Conservation (phyloP, 495 filamentous ascomycete species). For the Trichoderma gamsii region DNA sequence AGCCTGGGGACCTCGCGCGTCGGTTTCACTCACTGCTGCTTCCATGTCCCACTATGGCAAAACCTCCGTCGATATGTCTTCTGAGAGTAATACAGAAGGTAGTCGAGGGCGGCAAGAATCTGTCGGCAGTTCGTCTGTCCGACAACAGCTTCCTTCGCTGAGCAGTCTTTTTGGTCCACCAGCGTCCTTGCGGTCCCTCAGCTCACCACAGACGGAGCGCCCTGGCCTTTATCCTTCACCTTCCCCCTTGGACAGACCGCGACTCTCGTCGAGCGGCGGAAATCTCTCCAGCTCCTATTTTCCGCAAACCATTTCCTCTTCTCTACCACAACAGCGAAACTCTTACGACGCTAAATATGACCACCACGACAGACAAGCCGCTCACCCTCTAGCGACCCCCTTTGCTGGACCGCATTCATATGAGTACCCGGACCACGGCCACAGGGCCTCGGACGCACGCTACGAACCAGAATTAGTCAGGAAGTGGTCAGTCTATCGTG, state of each 20-base stretch:
- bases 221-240: conserved; percentile 30
- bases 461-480: conserved; percentile 20
- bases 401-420: conserved; percentile 40
- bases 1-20: conserved; percentile 18
- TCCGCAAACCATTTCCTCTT: conserved; percentile 29
- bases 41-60: conserved; percentile 51
- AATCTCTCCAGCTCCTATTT: conserved; percentile 36
- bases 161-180: conserved; percentile 49
- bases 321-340: conserved; percentile 35
- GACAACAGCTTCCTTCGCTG: conserved; percentile 47
- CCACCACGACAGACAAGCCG: conserved; percentile 29
- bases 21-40: conserved; percentile 30
- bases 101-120: conserved; percentile 27
- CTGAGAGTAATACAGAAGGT: conserved; percentile 25
- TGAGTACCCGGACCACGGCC: conserved; percentile 31
- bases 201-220: conserved; percentile 41
- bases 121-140: conserved; percentile 24
- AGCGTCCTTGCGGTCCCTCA: conserved; percentile 32
- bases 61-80: conserved; percentile 37
- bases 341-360: conserved; percentile 34
- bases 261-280: conserved; percentile 19
- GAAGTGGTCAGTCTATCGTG: conserved; percentile 26
- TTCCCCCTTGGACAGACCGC: conserved; percentile 41
- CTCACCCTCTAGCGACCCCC: conserved; percentile 34
- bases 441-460: conserved; percentile 22